Conservation (phyloP, 192 early-diverging fungal genomes). For the Nowakowskiella sp. region DNA sequence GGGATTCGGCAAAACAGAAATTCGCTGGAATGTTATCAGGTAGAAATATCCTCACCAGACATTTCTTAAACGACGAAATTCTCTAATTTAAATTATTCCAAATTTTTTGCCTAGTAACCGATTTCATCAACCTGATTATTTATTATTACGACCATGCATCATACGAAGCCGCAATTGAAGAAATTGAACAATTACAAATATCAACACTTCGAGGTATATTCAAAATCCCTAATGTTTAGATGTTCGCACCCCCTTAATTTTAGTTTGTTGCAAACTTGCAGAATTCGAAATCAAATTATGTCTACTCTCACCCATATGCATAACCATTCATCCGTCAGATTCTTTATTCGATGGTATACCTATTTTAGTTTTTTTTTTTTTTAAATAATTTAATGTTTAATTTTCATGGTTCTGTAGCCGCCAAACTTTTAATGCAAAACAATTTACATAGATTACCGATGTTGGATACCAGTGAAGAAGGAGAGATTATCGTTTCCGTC, state of each 20-base stretch:
- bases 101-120: slow-evolving; percentile 54
- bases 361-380: slow-evolving; percentile 10
- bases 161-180: slow-evolving; percentile 71
- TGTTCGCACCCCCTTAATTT: background rate
- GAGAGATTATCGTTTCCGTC: slow-evolving; percentile 87
- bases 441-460: slow-evolving; percentile 83
- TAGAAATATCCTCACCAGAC: slow-evolving; percentile 3
- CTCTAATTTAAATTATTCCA: slow-evolving; percentile 4
- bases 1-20: slow-evolving; percentile 67
- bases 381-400: background rate
- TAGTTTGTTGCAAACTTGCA: slow-evolving; percentile 13
- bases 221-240: background rate
- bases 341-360: slow-evolving; percentile 66
- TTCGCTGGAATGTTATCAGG: slow-evolving; percentile 92
- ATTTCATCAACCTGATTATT: slow-evolving; percentile 89
- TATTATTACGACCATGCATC: slow-evolving; percentile 62
- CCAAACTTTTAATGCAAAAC: slow-evolving; percentile 66
- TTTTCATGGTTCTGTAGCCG: slow-evolving; percentile 36
- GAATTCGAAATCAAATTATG: slow-evolving; percentile 55
- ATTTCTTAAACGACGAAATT: background rate
- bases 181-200: slow-evolving; percentile 77
- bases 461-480: slow-evolving; percentile 64
- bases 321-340: slow-evolving; percentile 77
- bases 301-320: slow-evolving; percentile 47
- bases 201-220: slow-evolving; percentile 52